These are phyloP conservation scores for Senna tora DNA, from an alignment of 306 rosid genomes.

Conservation along the genomic window DNA sequence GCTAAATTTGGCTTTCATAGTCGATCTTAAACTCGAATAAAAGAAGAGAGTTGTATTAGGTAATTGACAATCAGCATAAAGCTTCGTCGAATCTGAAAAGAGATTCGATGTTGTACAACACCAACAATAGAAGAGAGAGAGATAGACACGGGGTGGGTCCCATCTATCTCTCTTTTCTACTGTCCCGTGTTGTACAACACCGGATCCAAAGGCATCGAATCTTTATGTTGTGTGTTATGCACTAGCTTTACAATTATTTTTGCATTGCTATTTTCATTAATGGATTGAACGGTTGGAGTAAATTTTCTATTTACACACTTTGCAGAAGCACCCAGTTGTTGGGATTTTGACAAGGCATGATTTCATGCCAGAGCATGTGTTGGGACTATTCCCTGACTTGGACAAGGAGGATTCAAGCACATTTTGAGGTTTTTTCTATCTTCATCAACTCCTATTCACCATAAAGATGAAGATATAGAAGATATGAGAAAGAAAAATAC, in stretches of 20 bases:
- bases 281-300: neutral
- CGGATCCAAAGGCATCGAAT: too few species aligned
- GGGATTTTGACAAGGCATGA: conserved; percentile 74
- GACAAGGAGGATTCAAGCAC: conserved; percentile 31
- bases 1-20: too few species aligned
- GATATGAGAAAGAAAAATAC: neutral
- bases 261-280: neutral
- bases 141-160: too few species aligned
- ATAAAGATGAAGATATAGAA: neutral
- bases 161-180: too few species aligned
- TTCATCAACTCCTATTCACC: neutral
- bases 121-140: too few species aligned
- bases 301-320: neutral
- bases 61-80: too few species aligned
- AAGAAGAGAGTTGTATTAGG: too few species aligned
- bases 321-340: conserved; percentile 70
- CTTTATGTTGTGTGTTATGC: too few species aligned
- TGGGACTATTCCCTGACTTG: conserved; percentile 61
- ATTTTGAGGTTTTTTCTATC: neutral
- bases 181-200: too few species aligned
- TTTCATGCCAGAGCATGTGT: conserved; percentile 63
- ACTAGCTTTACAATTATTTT: conserved; percentile 9
- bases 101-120: too few species aligned
- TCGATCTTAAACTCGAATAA: too few species aligned
- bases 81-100: too few species aligned